Base-by-base conservation (phyloP, 2,329 filamentous ascomycete species). In the Trichoderma sp. region DNA sequence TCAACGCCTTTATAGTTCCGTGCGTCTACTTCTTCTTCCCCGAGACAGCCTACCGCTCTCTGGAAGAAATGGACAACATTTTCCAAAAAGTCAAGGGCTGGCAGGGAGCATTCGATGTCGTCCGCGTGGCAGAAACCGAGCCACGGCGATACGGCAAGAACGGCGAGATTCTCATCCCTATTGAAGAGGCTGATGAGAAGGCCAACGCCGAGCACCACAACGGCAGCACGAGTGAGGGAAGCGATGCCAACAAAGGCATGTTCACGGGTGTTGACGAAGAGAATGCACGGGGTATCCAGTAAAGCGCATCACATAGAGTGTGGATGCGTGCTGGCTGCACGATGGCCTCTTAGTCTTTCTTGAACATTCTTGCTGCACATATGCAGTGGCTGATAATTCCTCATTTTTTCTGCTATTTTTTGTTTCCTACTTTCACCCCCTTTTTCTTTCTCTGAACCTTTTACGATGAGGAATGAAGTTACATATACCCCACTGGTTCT, bases 21-120 rank as follows among this genome's bases (percentile, higher is more conserved):
- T 84, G 83, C 3, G 85, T 90, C 29, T 91, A 90, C 81, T 89
- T 90, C 82, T 91, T 91, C 85, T 92, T 90, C 82, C 91, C 91
- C 0, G 91, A 93, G 82, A 93, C 91, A 11, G 89, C 89, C 1
- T 90, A 90, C 80, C 87, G 91, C 56, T 90, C 88, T 2, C 87
- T 93, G 24, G 91, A 93, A 81, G 91, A 93, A 80, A 92, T 93
- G 88, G 91, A 93, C 79, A 84, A 83, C 78, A 91, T 92, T 79
- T 92, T 92, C 83, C 87, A 88, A 77, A 90, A 91, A 80, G 88
- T 88, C 1, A 83, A 84, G 27, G 88, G 89, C 3, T 79, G 81
- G 71, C 77, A 77, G 27, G 84, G 81, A 31, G 83, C 81, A 21
- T 81, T 86, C 14, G 77, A 79, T 18, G 82, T 86, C 6, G 82